These are phyloP conservation scores for Lactuca sativa DNA, from an alignment of 129 eudicot genomes.

Conservation along the genomic window DNA sequence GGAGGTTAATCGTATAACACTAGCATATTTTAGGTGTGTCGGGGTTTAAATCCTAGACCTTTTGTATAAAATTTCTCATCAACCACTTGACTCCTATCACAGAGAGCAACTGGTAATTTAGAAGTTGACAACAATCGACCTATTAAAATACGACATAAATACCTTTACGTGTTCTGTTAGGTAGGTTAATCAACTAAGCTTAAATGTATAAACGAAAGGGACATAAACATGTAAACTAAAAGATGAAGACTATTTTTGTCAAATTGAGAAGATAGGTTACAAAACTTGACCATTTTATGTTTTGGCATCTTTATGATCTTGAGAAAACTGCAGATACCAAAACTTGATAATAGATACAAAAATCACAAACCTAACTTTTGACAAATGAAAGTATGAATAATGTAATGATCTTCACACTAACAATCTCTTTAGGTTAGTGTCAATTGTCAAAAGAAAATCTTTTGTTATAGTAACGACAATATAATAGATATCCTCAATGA, in stretches of 20 bases:
- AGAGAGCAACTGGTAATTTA: background rate
- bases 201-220: background rate
- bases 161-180: background rate
- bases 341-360: slow-evolving; percentile 10
- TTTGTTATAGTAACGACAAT: slow-evolving; percentile 10
- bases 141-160: slow-evolving; percentile 13
- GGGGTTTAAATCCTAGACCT: no score
- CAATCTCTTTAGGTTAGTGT: slow-evolving; percentile 22
- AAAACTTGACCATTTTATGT: background rate
- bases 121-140: background rate
- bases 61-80: no score
- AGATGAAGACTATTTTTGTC: slow-evolving; percentile 11
- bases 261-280: slow-evolving; percentile 12
- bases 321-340: slow-evolving; percentile 14
- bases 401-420: slow-evolving; percentile 17
- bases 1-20: no score
- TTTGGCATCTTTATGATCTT: slow-evolving; percentile 1
- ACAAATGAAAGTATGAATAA: slow-evolving; percentile 15
- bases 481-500: background rate
- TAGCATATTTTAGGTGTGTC: no score
- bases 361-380: slow-evolving; percentile 36
- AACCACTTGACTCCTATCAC: no score
- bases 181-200: background rate
- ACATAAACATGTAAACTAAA: background rate
- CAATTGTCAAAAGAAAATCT: slow-evolving; percentile 12